These are phyloP conservation scores for Wickerhamomyces sp. DNA, from an alignment of 1,139 yeast species.

Conservation along the genomic window DNA sequence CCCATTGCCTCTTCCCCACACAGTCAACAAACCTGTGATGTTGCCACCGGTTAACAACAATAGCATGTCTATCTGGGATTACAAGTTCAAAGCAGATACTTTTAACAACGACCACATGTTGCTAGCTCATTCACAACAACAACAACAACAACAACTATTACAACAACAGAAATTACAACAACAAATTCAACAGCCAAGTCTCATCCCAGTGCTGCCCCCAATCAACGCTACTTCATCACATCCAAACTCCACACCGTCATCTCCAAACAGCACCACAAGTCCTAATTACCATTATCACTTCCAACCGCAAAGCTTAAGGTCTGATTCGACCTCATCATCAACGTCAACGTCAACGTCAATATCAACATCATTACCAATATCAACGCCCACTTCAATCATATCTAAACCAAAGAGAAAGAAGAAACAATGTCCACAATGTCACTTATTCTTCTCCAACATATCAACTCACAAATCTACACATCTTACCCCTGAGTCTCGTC, in stretches of 20 bases:
- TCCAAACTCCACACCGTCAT: too few species aligned
- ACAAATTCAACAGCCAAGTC: background rate
- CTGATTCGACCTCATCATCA: too few species aligned
- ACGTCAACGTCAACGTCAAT: too few species aligned
- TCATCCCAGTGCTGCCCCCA: constrained; percentile 2
- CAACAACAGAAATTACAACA: constrained; percentile 6
- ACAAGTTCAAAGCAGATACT: constrained; percentile 2
- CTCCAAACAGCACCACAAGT: background rate
- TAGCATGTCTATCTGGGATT: constrained; percentile 15
- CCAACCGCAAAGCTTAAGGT: too few species aligned
- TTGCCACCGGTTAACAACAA: constrained; percentile 12
- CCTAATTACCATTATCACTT: background rate
- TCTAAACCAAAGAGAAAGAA: constrained; percentile 60
- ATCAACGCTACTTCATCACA: constrained; percentile 1
- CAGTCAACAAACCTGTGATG: constrained; percentile 9
- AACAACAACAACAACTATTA: constrained; percentile 2
- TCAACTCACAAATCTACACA: constrained; percentile 87
- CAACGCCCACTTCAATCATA: too few species aligned
- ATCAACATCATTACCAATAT: too few species aligned
- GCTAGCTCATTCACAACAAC: constrained; percentile 6
- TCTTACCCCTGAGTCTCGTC: constrained; percentile 65
- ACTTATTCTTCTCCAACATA: constrained; percentile 67
- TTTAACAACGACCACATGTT: background rate
- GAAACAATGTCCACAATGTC: constrained; percentile 82
- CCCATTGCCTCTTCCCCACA: too few species aligned